Evolutionary conservation across 1,139 yeast species (phyloP).

Genomic region (Lodderomyces parapsilosis): DNA sequence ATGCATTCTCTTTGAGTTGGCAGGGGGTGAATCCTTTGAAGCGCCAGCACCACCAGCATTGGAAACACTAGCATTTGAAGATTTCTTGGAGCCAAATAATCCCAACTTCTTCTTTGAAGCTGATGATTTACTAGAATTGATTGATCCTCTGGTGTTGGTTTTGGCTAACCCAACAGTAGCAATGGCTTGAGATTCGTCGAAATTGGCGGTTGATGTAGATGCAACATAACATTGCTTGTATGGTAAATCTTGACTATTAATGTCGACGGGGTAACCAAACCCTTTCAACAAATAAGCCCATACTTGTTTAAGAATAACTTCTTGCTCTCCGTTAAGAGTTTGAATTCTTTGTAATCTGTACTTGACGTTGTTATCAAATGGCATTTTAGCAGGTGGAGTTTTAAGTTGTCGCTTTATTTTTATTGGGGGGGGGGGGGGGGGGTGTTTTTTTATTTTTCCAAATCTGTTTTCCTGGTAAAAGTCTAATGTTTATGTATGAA

Average conservation of each 20-base stretch:
- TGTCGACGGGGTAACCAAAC: slow-evolving; percentile 37
- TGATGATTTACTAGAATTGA: slow-evolving; percentile 23
- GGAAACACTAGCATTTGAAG: slow-evolving; percentile 12
- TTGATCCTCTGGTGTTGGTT: slow-evolving; percentile 28
- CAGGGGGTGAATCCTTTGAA: slow-evolving; percentile 15
- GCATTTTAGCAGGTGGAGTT: slow-evolving; percentile 10
- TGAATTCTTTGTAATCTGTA: slow-evolving; percentile 44
- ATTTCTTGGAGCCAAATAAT: slow-evolving; percentile 18
- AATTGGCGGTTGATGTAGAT: slow-evolving; percentile 24
- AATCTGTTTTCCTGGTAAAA: too few species aligned
- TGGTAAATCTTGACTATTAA: slow-evolving; percentile 31
- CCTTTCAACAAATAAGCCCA: slow-evolving; percentile 41
- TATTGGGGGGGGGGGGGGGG: too few species aligned
- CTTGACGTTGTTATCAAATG: slow-evolving; percentile 12
- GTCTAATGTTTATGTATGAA: too few species aligned
- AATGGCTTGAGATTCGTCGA: slow-evolving; percentile 19
- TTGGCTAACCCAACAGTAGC: slow-evolving; percentile 23
- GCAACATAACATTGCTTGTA: slow-evolving; percentile 36
- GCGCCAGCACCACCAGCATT: slow-evolving; percentile 15
- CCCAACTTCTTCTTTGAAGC: slow-evolving; percentile 24
- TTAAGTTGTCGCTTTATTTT: too few species aligned
- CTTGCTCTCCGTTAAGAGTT: slow-evolving; percentile 40
- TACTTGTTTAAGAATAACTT: slow-evolving; percentile 37
- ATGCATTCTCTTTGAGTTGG: slow-evolving; percentile 26
- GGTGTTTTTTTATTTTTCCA: neutral